phyloP scores from a whole-genome alignment of 768 basidiomycete species.

The Rhizopogon vinicolor region DNA sequence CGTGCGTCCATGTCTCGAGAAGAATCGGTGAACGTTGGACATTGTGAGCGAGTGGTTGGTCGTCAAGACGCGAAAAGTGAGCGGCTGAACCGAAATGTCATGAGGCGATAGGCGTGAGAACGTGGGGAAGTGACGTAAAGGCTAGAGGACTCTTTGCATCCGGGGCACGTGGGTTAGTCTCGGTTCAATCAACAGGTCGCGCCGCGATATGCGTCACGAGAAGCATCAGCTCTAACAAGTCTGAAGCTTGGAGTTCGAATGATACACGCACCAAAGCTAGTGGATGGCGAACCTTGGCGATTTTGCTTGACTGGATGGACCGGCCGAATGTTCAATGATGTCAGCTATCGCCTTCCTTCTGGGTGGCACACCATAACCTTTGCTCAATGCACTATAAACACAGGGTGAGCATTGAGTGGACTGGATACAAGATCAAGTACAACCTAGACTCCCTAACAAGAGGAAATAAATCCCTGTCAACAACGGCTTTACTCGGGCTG shows the following conservation, averaged over 20 bases:
- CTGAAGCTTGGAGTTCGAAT: no score
- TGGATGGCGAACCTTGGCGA: not conserved
- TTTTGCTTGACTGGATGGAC: not conserved
- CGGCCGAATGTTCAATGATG: not conserved
- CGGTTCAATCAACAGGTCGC: no score
- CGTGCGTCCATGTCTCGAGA: constrained; percentile 1
- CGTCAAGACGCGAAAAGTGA: constrained; percentile 3
- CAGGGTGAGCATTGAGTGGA: not conserved
- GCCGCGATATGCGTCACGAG: no score
- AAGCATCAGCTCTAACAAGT: no score
- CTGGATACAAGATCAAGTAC: not conserved
- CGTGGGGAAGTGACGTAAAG: constrained; percentile 24
- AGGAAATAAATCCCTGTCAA: not conserved
- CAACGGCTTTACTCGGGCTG: not conserved
- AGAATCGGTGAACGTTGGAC: constrained; percentile 7
- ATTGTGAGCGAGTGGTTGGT: constrained; percentile 13
- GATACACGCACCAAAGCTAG: not conserved
- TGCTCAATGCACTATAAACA: not conserved
- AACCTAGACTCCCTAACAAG: not conserved
- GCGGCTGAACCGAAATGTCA: not conserved
- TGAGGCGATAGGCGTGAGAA: constrained; percentile 18
- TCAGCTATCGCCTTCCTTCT: not conserved
- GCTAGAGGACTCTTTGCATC: not conserved
- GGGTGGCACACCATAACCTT: not conserved
- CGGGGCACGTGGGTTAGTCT: not conserved